A percentile compares a stretch with the other conserved stretches of the same genome.
Evolutionary conservation across 768 basidiomycete species (phyloP).

Genomic region (Suillus subluteus): DNA sequence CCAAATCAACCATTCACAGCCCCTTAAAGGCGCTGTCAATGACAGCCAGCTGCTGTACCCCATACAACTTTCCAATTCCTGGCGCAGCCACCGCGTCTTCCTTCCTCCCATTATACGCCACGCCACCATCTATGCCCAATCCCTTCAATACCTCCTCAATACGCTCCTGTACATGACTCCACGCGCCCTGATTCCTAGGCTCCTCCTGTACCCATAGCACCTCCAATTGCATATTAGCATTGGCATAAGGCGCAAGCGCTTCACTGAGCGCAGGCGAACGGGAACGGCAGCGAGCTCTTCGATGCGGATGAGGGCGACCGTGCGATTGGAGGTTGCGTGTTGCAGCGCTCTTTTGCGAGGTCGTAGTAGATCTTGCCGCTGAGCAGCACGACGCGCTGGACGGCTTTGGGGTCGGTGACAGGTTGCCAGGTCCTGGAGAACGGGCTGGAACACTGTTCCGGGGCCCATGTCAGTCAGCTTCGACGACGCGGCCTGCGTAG

Average conservation of each 20-base stretch:
- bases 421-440: constrained; percentile 54
- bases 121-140: constrained; percentile 34
- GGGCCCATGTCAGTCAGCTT: constrained; percentile 60
- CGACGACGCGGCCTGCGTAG: constrained; percentile 73
- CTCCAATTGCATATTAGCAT: constrained; percentile 40
- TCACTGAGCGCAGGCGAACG: constrained; percentile 58
- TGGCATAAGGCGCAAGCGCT: constrained; percentile 49
- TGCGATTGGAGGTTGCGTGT: constrained; percentile 46
- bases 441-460: constrained; percentile 67
- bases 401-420: constrained; percentile 34
- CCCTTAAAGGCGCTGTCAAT: constrained; percentile 60
- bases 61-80: constrained; percentile 72
- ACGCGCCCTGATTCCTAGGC: constrained; percentile 86
- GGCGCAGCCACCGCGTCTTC: constrained; percentile 79
- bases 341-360: constrained; percentile 69
- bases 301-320: constrained; percentile 74
- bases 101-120: constrained; percentile 67
- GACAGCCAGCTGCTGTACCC: constrained; percentile 63
- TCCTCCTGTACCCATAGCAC: constrained; percentile 84
- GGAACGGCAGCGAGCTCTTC: constrained; percentile 92
- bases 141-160: constrained; percentile 53
- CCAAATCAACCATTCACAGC: constrained; percentile 26
- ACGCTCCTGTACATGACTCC: constrained; percentile 63
- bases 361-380: constrained; percentile 92
- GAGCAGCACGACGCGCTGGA: constrained; percentile 71